phyloP scores from a whole-genome alignment of 176 grass and related monocot species.

The Aegilops longissima region DNA sequence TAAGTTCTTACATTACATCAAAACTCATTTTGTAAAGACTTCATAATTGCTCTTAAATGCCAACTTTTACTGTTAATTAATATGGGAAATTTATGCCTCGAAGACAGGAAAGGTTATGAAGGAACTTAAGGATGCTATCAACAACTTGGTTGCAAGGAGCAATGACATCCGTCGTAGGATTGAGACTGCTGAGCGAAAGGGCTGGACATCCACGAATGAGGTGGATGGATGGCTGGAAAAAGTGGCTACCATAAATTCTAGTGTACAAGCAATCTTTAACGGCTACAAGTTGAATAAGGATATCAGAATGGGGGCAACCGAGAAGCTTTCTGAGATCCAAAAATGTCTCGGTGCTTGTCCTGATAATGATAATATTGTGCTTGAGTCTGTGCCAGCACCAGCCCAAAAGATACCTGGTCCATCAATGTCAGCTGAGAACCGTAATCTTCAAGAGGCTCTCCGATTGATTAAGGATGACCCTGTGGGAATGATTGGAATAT shows the following conservation, averaged over 20 bases:
- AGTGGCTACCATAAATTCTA: background rate
- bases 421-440: background rate
- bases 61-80: too few relatives aligned
- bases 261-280: background rate
- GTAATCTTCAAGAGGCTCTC: slow-evolving; percentile 5
- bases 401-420: slow-evolving; percentile 9
- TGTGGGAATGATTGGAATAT: slow-evolving; percentile 17
- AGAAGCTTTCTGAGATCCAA: background rate
- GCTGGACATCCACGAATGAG: background rate
- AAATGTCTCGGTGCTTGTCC: background rate
- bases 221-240: background rate
- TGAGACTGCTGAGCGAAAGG: background rate
- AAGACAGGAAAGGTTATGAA: background rate
- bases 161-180: background rate
- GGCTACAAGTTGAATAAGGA: background rate
- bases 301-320: background rate
- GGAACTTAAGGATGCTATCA: background rate
- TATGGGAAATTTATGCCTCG: too few relatives aligned
- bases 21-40: too few relatives aligned
- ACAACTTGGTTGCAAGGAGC: background rate
- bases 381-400: background rate
- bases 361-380: background rate
- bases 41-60: too few relatives aligned
- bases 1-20: too few relatives aligned
- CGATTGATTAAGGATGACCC: background rate